Evolutionary conservation across 2,329 filamentous ascomycete genomes (phyloP), one percentile per base, ranked within the genome.

Genomic region (Colletotrichum eremochloae): DNA sequence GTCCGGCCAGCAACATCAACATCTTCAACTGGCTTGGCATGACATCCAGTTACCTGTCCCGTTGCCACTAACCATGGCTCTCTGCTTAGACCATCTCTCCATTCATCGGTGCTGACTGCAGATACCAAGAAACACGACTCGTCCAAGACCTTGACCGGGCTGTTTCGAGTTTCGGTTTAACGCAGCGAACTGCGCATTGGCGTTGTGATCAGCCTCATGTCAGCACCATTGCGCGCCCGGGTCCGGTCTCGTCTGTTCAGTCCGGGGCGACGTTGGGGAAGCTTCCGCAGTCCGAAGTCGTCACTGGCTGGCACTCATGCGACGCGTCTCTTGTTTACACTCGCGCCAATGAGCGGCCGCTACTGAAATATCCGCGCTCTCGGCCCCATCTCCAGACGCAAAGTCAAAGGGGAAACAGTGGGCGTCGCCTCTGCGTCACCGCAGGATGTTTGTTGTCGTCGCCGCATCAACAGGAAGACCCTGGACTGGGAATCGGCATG

Each of bases 401-500:
- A 71, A n/a, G 36, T 56, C 33, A 66, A 50, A 48, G 36, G 56
- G 64, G 29, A 67, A 38, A 29, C 24, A 46, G 57, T 40, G 33
- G n/a, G 57, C 46, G 58, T 6, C 62, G 58, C 40, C 60, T 60
- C 58, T 56, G 69, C 66, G 55, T 64, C 65, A 63, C 60, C 53
- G 65, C 53, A 58, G 44, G 36, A 57, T 53, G 52, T 69, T 64
- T 69, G 69, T 68, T 31, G 11, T 60, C 58, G 66, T 72, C 69
- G 65, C 69, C 66, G 66, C 65, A 72, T 69, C 69, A 72, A 72
- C 69, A 56, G 48, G 40, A 64, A 48, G 66, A 69, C 69, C 66
- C 69, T 50, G 69, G 60, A 64, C 69, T 50, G 66, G 65, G 61
- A 12, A 57, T 7, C 8, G 29, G 66, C 69, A 72, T 68, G 58